A percentile compares a stretch with the other conserved stretches of the same genome.
Conservation (phyloP, 1,139 yeast species). For the Taphrina betulina region DNA sequence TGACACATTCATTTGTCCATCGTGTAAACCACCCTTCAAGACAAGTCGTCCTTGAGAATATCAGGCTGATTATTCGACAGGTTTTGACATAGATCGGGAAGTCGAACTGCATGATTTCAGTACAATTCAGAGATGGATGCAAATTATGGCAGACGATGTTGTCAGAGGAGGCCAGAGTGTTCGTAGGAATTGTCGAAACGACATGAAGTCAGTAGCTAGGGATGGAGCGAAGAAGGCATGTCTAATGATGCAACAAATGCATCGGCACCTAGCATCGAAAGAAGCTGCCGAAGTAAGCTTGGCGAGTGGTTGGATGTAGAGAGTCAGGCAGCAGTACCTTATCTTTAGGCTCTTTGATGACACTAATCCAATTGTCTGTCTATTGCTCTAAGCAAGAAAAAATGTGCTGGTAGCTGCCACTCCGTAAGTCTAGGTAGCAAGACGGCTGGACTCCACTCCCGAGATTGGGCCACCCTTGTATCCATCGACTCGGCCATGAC, state of each 20-base stretch:
- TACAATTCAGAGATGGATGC: conserved; percentile 13
- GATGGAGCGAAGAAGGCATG: conserved; percentile 1
- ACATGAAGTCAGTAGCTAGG: neutral
- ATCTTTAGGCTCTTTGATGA: no score
- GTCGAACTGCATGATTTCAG: conserved; percentile 6
- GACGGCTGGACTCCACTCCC: no score
- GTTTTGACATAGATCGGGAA: conserved; percentile 15
- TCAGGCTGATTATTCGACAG: neutral
- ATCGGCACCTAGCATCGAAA: conserved; percentile 5
- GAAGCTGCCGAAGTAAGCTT: conserved; percentile 7
- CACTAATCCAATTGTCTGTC: no score
- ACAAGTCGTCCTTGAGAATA: neutral
- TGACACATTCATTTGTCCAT: conserved; percentile 21
- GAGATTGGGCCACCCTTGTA: no score
- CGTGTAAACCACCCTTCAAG: no score
- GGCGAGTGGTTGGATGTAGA: conserved; percentile 1
- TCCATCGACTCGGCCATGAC: no score
- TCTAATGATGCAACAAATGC: conserved; percentile 12
- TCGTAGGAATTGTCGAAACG: conserved; percentile 1
- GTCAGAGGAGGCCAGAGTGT: conserved; percentile 1
- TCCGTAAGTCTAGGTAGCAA: no score
- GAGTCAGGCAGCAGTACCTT: no score
- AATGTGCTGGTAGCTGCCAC: no score
- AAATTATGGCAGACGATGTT: neutral
- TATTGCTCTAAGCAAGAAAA: no score